These are phyloP conservation scores for Tulasnella sp. DNA, from an alignment of 768 basidiomycete species.

Conservation along the genomic window DNA sequence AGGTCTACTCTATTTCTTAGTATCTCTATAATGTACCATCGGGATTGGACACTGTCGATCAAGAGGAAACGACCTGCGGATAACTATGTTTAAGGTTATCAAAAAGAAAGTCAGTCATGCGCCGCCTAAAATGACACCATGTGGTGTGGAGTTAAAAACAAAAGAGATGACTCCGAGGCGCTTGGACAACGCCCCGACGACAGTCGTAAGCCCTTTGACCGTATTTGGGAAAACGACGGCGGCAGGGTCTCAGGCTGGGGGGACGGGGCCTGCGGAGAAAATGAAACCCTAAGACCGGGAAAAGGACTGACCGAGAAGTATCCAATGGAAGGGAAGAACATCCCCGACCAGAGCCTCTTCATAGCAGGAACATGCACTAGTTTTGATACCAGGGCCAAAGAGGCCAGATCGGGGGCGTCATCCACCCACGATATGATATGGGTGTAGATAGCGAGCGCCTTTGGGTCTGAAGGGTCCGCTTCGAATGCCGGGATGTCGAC, in stretches of 20 bases:
- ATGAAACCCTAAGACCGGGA: slow-evolving; percentile 11
- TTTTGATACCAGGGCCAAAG: slow-evolving; percentile 11
- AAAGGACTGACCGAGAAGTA: slow-evolving; percentile 20
- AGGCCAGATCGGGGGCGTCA: slow-evolving; percentile 17
- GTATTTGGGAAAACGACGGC: background rate
- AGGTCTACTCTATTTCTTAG: slow-evolving; percentile 13
- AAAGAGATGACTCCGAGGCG: background rate
- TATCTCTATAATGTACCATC: slow-evolving; percentile 18
- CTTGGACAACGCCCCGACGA: background rate
- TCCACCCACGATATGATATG: slow-evolving; percentile 17
- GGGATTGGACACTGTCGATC: slow-evolving; percentile 18
- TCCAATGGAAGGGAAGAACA: slow-evolving; percentile 25
- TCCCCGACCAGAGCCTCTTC: slow-evolving; percentile 21
- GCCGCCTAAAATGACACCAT: background rate
- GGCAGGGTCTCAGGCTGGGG: background rate
- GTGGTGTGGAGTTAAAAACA: background rate
- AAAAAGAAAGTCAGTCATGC: background rate
- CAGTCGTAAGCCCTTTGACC: background rate
- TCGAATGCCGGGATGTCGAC: background rate
- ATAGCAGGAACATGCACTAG: slow-evolving; percentile 10
- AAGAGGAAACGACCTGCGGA: slow-evolving; percentile 18
- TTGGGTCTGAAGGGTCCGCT: background rate
- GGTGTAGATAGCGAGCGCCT: slow-evolving; percentile 2
- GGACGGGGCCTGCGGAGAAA: background rate
- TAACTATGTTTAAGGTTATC: background rate